Conservation (phyloP, 192 early-diverging fungal species). For the Entrophospora sp. region DNA sequence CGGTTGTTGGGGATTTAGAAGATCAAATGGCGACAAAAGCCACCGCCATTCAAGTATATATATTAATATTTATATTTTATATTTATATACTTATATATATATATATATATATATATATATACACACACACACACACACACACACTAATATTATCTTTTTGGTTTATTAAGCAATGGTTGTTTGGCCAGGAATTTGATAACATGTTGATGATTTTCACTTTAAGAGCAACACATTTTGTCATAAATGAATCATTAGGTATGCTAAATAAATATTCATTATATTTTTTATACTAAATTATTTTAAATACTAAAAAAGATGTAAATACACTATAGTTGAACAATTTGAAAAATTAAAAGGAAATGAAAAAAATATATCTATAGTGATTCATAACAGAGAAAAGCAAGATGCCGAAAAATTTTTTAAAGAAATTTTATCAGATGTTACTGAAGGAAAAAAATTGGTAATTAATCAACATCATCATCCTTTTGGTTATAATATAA, state of each 20-base stretch:
- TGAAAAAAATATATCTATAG: slow-evolving; percentile 55
- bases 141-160: too few species aligned
- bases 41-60: too few species aligned
- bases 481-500: background rate
- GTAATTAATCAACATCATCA: slow-evolving; percentile 12
- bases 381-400: slow-evolving; percentile 70
- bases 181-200: slow-evolving; percentile 88
- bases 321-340: slow-evolving; percentile 32
- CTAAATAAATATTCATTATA: background rate
- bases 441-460: slow-evolving; percentile 32
- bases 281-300: background rate
- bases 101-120: too few species aligned
- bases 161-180: slow-evolving; percentile 90
- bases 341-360: slow-evolving; percentile 58
- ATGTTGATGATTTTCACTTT: slow-evolving; percentile 70
- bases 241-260: slow-evolving; percentile 72
- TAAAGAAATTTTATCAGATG: slow-evolving; percentile 42
- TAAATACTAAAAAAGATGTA: background rate
- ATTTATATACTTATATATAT: too few species aligned
- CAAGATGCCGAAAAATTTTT: slow-evolving; percentile 68
- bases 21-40: too few species aligned
- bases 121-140: too few species aligned
- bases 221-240: slow-evolving; percentile 69
- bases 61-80: too few species aligned
- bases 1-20: too few species aligned